Evolutionary conservation across 2,329 filamentous ascomycete species (phyloP).

Genomic region (Xylariaceae sp.): DNA sequence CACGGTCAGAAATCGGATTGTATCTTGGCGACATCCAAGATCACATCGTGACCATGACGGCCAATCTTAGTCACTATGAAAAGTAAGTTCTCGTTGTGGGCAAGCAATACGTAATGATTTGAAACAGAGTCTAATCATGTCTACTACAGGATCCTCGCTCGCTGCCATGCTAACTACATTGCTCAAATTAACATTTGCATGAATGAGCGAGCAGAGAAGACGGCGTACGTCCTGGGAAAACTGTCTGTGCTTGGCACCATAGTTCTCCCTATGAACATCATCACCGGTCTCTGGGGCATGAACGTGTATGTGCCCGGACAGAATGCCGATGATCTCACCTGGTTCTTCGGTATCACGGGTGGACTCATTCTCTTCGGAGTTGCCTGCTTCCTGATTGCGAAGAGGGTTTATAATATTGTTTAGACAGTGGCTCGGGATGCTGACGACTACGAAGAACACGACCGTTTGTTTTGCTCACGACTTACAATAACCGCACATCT

Average conservation of each 20-base stretch:
- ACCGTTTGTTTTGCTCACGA: not conserved
- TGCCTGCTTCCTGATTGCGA: conserved; percentile 73
- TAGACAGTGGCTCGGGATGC: conserved; percentile 1
- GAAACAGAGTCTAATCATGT: conserved; percentile 1
- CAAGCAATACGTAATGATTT: not conserved
- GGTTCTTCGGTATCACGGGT: conserved; percentile 71
- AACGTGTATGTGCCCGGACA: conserved; percentile 96
- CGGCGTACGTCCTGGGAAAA: conserved; percentile 88
- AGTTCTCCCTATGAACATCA: conserved; percentile 97
- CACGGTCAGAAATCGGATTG: conserved; percentile 90
- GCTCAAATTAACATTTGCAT: conserved; percentile 98
- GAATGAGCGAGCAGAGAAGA: conserved; percentile 96
- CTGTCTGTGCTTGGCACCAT: conserved; percentile 95
- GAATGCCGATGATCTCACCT: conserved; percentile 68
- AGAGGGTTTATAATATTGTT: conserved; percentile 70
- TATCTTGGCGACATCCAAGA: conserved; percentile 98
- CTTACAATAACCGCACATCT: too few species aligned
- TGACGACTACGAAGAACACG: not conserved
- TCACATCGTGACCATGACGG: conserved; percentile 98
- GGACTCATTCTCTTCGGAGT: conserved; percentile 74
- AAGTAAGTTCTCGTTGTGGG: conserved; percentile 54
- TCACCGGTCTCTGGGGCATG: conserved; percentile 98
- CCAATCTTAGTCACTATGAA: conserved; percentile 91
- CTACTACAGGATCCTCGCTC: conserved; percentile 67
- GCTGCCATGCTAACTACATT: conserved; percentile 95